Base-by-base conservation (phyloP, 192 early-diverging fungal species). In the Umbelopsis vinacea region DNA sequence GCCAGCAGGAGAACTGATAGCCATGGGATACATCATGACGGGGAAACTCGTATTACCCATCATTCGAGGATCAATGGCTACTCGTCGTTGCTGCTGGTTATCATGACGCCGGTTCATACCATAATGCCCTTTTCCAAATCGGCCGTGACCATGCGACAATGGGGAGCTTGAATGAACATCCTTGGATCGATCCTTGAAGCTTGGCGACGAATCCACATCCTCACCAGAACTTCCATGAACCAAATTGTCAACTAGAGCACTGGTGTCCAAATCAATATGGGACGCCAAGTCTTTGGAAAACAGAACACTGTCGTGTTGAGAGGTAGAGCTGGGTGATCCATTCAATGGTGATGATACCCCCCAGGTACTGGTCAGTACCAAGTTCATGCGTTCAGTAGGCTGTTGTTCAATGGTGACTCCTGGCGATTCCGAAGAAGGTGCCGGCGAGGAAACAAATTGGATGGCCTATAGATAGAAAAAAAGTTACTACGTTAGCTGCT, bases 1-100 rank as follows among this genome's bases (percentile, higher is more conserved):
- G 7, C 33, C 57, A 19, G 57, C 57, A 19, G 57, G 57, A 6
- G 57, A 63, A 63, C 26, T 63, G 29, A 63, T 63, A 26, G 57
- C 57, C 57, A 63, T 63, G 17, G 57, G 57, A 37, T 63, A 63
- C 57, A 63, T 63, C 57, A 63, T 63, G 26, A 63, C 33, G 3
- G 57, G 57, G n/a, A 63, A 63, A 19, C 57, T 63, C 5, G 29
- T 63, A 29, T 37, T 63, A 19, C 57, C 57, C 33, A 63, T 63
- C 57, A 63, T 63, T 12, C 57, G 57, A 37, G 26, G 57, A n/a
- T 63, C 57, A 12, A 63, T 63, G 3, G 57, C 29, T 12, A 63
- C 57, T 4, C 57, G 57, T 19, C 57, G 24, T 37, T 63, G 57
- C 57, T 63, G 57, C 37, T 63, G 57, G 1, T 15, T 26, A 63